Evolutionary conservation across 345 rosid genomes (phyloP), one percentile per base, ranked within the genome.

Genomic region (Passiflora organensis): DNA sequence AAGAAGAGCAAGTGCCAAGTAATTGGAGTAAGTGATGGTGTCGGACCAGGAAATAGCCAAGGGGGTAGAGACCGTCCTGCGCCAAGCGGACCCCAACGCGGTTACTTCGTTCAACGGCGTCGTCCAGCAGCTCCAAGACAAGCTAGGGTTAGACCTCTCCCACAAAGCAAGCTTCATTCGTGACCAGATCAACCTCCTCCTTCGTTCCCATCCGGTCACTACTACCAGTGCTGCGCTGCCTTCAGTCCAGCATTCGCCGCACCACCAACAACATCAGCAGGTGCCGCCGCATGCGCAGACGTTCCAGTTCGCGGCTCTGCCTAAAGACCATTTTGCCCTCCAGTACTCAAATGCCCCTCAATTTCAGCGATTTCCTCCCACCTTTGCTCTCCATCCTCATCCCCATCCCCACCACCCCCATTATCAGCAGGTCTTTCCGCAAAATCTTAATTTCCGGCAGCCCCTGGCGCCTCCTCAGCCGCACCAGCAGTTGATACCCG

Each of bases 11-110:
- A 28, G 34, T 2, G 62, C 51, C 48, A 16, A 63, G 63, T 51
- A 54, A 59, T 61, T 16, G 39, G 39, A 62, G 46, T 12, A 32
- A 48, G 37, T 48, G 63, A 82, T 82, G 91, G 85, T 80, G 78
- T 70, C 94, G 60, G 87, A 91, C 87, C 89, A 82, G 73, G 94
- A 91, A 49, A 75, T 87, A 79, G 95, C 91, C 22, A 80, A 71
- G 69, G 86, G 84, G 28, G 76, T 89, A 24, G 95, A 89, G 85
- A 78, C 71, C 28, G 71, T 89, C 73, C 87, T 89, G 66, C 80
- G 95, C 47, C 91, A 84, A 53, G 73, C 86, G 1, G 87, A 76
- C 73, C 95, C 83, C 0, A 80, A 56, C 79, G 32, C 81, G 51
- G 66, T 82, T 55, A 81, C 89, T 51, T 72, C 98, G 17, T 48